Evolutionary conservation across 768 basidiomycete genomes (phyloP).

Genomic region (Tylopilus vinaceipallidus): DNA sequence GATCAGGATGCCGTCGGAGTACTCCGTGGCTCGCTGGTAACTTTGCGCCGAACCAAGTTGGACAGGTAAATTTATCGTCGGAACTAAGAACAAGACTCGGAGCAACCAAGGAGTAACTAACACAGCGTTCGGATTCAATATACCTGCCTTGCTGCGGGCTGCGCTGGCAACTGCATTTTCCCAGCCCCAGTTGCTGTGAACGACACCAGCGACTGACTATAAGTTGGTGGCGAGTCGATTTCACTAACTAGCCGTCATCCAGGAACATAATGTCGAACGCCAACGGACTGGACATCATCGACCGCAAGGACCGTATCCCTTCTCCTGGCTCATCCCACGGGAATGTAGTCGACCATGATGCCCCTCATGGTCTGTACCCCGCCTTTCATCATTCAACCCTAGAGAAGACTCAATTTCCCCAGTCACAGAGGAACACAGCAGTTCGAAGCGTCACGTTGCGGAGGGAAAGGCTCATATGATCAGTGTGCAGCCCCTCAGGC

Average conservation of each 20-base stretch:
- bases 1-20: too few species aligned
- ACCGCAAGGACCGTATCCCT: conserved; percentile 55
- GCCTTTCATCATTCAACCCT: background rate
- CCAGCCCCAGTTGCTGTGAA: too few species aligned
- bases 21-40: too few species aligned
- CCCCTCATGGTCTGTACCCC: conserved; percentile 53
- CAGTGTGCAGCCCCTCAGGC: conserved; percentile 80
- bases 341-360: conserved; percentile 74
- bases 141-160: conserved; percentile 1
- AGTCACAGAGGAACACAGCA: conserved; percentile 64
- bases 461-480: conserved; percentile 49
- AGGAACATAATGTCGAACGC: conserved; percentile 24
- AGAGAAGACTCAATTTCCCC: conserved; percentile 14
- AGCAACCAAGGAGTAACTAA: too few species aligned
- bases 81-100: background rate
- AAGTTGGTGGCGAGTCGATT: conserved; percentile 8
- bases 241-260: background rate
- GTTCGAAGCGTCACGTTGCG: conserved; percentile 32
- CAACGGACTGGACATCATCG: conserved; percentile 24
- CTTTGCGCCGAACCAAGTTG: background rate
- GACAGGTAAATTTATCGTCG: background rate
- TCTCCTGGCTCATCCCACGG: conserved; percentile 40
- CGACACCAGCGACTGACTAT: too few species aligned
- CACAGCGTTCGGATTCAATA: background rate
- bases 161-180: background rate